A percentile compares a stretch with the other conserved stretches of the same genome.
phyloP scores from a whole-genome alignment of 2,329 filamentous ascomycete genomes.

The Aspergillus brasiliensis region DNA sequence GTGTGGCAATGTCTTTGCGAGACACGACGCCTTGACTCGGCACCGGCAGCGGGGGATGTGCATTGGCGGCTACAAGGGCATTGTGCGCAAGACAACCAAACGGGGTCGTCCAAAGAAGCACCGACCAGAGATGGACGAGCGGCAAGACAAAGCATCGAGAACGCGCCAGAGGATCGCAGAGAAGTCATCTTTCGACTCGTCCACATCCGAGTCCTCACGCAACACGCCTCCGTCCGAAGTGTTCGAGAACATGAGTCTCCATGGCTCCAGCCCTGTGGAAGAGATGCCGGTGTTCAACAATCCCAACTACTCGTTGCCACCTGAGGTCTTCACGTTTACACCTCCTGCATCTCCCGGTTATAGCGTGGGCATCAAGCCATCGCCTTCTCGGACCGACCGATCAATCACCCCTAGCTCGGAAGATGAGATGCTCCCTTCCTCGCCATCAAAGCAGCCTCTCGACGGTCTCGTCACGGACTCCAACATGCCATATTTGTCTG shows the following conservation, averaged over 20 bases:
- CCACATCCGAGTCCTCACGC: conserved; percentile 42
- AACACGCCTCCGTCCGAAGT: conserved; percentile 47
- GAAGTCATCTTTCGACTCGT: conserved; percentile 38
- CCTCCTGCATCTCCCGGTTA: conserved; percentile 50
- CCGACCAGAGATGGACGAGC: conserved; percentile 60
- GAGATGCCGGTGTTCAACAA: conserved; percentile 33
- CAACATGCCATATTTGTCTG: conserved; percentile 30
- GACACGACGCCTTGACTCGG: conserved; percentile 90
- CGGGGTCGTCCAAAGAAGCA: conserved; percentile 67
- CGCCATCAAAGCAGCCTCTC: conserved; percentile 33
- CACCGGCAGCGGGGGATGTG: conserved; percentile 97
- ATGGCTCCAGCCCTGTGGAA: conserved; percentile 36
- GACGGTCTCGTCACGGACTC: conserved; percentile 35
- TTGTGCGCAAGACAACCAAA: conserved; percentile 67
- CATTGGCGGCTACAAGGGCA: conserved; percentile 86
- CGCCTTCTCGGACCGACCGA: conserved; percentile 36
- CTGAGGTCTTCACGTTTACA: conserved; percentile 49
- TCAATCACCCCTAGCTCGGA: conserved; percentile 44
- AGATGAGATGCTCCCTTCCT: conserved; percentile 39
- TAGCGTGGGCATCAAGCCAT: conserved; percentile 42
- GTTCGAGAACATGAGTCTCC: conserved; percentile 44
- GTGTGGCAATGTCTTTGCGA: conserved; percentile 91
- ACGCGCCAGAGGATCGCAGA: conserved; percentile 50
- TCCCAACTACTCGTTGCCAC: conserved; percentile 38
- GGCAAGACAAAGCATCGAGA: conserved; percentile 58